Evolutionary conservation across 1,284 basidiomycete species (phyloP), one percentile per base, ranked within the genome.

Genomic region (Leccinum pachyderme): DNA sequence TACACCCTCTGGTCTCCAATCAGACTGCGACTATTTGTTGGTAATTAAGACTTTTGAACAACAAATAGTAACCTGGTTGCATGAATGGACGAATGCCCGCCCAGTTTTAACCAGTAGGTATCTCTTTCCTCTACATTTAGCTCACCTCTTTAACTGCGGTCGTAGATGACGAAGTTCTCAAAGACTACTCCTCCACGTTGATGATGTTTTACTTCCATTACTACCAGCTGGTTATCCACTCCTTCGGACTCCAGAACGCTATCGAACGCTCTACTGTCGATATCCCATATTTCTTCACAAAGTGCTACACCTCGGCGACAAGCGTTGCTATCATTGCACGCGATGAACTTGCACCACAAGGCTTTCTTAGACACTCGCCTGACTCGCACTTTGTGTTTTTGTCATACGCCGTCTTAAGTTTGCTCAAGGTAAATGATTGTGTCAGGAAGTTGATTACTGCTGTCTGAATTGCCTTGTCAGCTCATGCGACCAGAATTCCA

Each of bases 161-260:
- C 24, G 18, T 53, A 61, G 57, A 52, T 73, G 75, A 67, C 11
- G 71, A 75, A 58, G 56, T 67, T 5, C 47, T 69, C 35, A 60
- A 64, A 27, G 70, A 81, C 51, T 87, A 89, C 70, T 75, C 77
- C 53, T 69, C 70, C 45, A 71, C 81, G 43, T 83, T 86, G 45
- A 79, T 82, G 18, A 77, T 82, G 60, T 94, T 93, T 69, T 93
- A 91, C 70, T 90, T 82, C 73, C 82, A 91, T 67, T 95, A 96
- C 67, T 85, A 88, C 29, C 85, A 87, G 69, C 80, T 96, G 46
- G 89, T 95, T 24, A 77, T 98, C 62, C 95, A 97, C 69, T 95
- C 94, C 7, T 98, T 98, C 64, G 95, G 95, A 3, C 79, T 98
- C 53, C 95, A 98, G 72, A 92, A 96, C 66, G 91, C 95, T 3